Conservation (phyloP, 169 alveolate species). For the Plasmodium gaboni region DNA sequence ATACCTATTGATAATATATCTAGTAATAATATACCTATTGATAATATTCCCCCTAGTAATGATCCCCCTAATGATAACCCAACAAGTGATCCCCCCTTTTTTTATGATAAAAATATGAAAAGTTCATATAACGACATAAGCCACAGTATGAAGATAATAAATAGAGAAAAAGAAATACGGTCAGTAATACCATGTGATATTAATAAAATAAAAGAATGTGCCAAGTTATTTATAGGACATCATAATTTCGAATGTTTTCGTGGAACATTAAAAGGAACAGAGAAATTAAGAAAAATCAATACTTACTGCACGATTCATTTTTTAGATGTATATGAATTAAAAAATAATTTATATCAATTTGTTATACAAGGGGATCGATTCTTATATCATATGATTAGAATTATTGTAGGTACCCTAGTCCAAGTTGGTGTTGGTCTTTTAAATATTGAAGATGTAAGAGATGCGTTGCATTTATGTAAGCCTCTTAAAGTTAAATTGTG, state of each 20-base stretch:
- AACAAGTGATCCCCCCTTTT: no score
- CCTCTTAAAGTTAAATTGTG: constrained; percentile 71
- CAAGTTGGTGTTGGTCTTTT: constrained; percentile 78
- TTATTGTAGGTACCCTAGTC: constrained; percentile 80
- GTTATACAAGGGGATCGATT: constrained; percentile 82
- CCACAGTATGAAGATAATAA: constrained; percentile 34
- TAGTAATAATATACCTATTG: no score
- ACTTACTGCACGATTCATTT: constrained; percentile 46
- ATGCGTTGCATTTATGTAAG: constrained; percentile 30
- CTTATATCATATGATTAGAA: constrained; percentile 84
- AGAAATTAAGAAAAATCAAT: constrained; percentile 27
- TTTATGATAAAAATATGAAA: neutral
- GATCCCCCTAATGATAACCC: no score
- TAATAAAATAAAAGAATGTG: constrained; percentile 54
- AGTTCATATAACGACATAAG: constrained; percentile 8
- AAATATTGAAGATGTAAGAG: constrained; percentile 20
- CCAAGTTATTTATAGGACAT: constrained; percentile 47
- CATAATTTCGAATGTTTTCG: constrained; percentile 62
- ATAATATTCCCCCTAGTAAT: no score
- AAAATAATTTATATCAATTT: constrained; percentile 62
- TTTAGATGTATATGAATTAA: constrained; percentile 45
- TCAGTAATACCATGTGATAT: constrained; percentile 36
- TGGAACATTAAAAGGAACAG: constrained; percentile 61
- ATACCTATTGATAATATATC: no score
- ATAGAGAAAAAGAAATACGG: constrained; percentile 6